These are phyloP conservation scores for Penicillium palitans DNA, from an alignment of 2,329 filamentous ascomycete genomes.

Conservation along the genomic window DNA sequence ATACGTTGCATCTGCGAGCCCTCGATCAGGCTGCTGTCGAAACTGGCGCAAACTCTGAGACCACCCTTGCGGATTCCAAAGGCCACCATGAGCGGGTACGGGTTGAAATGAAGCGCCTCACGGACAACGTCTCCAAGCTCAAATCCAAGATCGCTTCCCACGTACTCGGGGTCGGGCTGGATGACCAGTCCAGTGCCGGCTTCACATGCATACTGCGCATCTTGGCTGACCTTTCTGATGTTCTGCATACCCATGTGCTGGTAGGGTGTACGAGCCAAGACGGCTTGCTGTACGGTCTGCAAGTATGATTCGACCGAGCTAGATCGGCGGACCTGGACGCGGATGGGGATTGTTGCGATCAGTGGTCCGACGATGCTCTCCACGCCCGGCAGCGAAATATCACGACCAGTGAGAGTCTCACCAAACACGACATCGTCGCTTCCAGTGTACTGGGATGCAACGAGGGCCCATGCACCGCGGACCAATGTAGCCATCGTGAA, in stretches of 20 bases:
- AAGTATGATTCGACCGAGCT: slow-evolving; percentile 33
- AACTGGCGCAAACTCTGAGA: slow-evolving; percentile 48
- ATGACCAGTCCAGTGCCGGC: slow-evolving; percentile 41
- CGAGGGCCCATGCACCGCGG: slow-evolving; percentile 51
- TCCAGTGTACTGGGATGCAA: slow-evolving; percentile 48
- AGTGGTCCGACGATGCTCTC: slow-evolving; percentile 52
- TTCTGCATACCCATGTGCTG: slow-evolving; percentile 54
- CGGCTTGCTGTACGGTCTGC: slow-evolving; percentile 33
- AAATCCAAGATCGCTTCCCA: slow-evolving; percentile 41
- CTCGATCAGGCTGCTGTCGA: slow-evolving; percentile 42
- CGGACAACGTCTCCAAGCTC: slow-evolving; percentile 36
- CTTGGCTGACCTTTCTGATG: slow-evolving; percentile 46
- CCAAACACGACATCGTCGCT: slow-evolving; percentile 52
- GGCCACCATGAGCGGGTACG: slow-evolving; percentile 53
- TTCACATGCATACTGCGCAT: slow-evolving; percentile 41
- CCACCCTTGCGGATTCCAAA: slow-evolving; percentile 47
- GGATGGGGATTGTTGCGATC: slow-evolving; percentile 52
- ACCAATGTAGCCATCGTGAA: slow-evolving; percentile 52
- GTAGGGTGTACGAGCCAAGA: slow-evolving; percentile 44
- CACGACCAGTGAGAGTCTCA: slow-evolving; percentile 52
- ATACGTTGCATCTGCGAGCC: slow-evolving; percentile 41
- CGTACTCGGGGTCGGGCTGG: slow-evolving; percentile 42
- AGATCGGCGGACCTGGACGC: slow-evolving; percentile 38
- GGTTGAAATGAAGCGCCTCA: slow-evolving; percentile 47
- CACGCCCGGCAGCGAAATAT: slow-evolving; percentile 46